phyloP scores from a whole-genome alignment of 352 stramenopile genomes.

The Lagenidium sp. region DNA sequence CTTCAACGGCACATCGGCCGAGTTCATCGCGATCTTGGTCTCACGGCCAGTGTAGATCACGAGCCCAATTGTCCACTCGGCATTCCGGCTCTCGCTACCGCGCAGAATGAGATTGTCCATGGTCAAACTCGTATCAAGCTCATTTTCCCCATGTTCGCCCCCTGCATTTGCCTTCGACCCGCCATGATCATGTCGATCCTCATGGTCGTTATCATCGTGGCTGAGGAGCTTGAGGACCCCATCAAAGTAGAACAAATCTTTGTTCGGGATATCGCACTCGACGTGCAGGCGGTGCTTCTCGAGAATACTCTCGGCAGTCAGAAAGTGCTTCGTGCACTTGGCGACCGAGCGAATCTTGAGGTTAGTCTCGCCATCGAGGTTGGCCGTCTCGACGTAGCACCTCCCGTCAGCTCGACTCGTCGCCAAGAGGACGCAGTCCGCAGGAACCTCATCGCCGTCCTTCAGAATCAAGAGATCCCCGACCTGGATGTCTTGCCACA shows the following conservation, averaged over 20 bases:
- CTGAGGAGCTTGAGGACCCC: slow-evolving; percentile 38
- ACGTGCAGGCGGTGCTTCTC: slow-evolving; percentile 56
- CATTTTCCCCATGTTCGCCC: no score
- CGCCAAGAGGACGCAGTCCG: slow-evolving; percentile 72
- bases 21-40: slow-evolving; percentile 85
- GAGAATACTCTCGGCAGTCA: slow-evolving; percentile 64
- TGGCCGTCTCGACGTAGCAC: slow-evolving; percentile 83
- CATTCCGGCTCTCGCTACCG: slow-evolving; percentile 77
- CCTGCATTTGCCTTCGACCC: no score
- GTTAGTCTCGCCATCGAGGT: slow-evolving; percentile 85
- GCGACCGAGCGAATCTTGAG: slow-evolving; percentile 80
- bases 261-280: slow-evolving; percentile 75
- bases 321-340: slow-evolving; percentile 68
- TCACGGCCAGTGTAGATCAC: slow-evolving; percentile 81
- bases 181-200: no score
- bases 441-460: slow-evolving; percentile 72
- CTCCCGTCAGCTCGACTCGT: slow-evolving; percentile 65
- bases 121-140: slow-evolving; percentile 49
- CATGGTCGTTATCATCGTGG: slow-evolving; percentile 9
- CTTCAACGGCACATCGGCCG: slow-evolving; percentile 67
- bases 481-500: slow-evolving; percentile 81
- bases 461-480: slow-evolving; percentile 79
- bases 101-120: slow-evolving; percentile 86
- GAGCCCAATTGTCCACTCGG: slow-evolving; percentile 78
- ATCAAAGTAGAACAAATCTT: slow-evolving; percentile 84